Evolutionary conservation across 352 stramenopile species (phyloP), one percentile per base, ranked within the genome.

Genomic region (Phytophthora idaei): DNA sequence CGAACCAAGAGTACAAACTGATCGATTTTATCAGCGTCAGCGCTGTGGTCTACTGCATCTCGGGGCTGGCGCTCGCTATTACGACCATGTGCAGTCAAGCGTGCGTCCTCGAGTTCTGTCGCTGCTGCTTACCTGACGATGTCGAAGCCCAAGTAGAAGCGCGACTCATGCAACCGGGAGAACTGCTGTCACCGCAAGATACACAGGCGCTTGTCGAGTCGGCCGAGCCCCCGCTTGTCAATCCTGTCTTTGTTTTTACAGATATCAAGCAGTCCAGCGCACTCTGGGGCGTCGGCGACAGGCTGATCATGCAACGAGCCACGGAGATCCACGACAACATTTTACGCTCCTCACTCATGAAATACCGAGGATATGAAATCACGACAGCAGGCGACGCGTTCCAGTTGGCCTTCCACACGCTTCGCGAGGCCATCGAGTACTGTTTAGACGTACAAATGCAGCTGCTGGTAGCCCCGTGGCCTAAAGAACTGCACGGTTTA

Each of bases 181-280:
- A 83, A 47, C 37, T 77, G 5, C 21, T 77, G 1, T 76, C 76
- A 2, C 76, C 76, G 5, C 52, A 54, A 57, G 66, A 79, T 41
- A 73, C 63, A 2, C 64, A 66, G 11, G 39, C 75, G 1, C 21
- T 76, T 1, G 54, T 79, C 4, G 75, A 75, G 15, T 75, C 67
- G 6, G 59, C 49, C 0, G 77, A 85, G 39, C 68, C 77, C 2
- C 77, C 77, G 1, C 49, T 77, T 1, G 74, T 80, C 0, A 83
- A 81, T 29, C 79, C 79, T 9, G 80, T 88, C 25, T 90, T 90
- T 59, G 79, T 90, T 0, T 87, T 85, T 48, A 90, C 81, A 6
- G 81, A 89, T 59, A 90, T 90, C 25, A 64, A 89, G 45, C 81
- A 82, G 10, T 90, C 81, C 14, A 90, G 77, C 56, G 76, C 65